Evolutionary conservation across 2,329 filamentous ascomycete genomes (phyloP).

Genomic region (Aureobasidium uvarum): DNA sequence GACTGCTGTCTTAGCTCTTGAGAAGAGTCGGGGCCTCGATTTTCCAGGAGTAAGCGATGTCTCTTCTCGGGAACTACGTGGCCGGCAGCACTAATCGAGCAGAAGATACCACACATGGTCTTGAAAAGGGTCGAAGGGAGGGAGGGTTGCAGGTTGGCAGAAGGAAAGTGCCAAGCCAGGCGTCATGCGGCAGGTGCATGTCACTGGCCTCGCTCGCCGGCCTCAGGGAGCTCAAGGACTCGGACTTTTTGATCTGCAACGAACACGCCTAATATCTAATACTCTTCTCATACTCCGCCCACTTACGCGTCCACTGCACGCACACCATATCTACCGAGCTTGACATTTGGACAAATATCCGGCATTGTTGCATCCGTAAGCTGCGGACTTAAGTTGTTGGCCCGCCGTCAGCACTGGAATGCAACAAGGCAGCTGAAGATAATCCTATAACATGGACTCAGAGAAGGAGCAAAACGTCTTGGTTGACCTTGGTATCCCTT

Average conservation of each 20-base stretch:
- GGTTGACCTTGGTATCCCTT: constrained; percentile 19
- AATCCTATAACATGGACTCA: constrained; percentile 13
- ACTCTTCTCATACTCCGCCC: background rate
- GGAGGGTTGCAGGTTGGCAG: background rate
- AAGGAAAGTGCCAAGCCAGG: constrained; percentile 8
- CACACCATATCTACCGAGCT: background rate
- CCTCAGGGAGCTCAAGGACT: background rate
- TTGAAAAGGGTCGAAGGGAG: background rate
- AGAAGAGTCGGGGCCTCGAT: constrained; percentile 37
- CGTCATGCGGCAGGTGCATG: constrained; percentile 10
- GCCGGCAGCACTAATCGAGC: constrained; percentile 33
- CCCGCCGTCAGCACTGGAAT: constrained; percentile 11
- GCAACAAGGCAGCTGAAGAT: background rate
- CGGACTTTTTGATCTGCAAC: constrained; percentile 3
- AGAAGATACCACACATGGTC: constrained; percentile 41
- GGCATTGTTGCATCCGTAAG: background rate
- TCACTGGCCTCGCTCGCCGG: background rate
- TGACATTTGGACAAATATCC: background rate
- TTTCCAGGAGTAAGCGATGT: constrained; percentile 32
- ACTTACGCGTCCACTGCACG: background rate
- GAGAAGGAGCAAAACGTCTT: constrained; percentile 13
- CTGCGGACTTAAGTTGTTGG: background rate
- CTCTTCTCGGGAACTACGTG: constrained; percentile 31
- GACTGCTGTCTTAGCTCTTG: background rate
- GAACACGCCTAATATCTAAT: constrained; percentile 20